Evolutionary conservation across 2,329 filamentous ascomycete genomes (phyloP).

Genomic region (Beauveria caledonica): DNA sequence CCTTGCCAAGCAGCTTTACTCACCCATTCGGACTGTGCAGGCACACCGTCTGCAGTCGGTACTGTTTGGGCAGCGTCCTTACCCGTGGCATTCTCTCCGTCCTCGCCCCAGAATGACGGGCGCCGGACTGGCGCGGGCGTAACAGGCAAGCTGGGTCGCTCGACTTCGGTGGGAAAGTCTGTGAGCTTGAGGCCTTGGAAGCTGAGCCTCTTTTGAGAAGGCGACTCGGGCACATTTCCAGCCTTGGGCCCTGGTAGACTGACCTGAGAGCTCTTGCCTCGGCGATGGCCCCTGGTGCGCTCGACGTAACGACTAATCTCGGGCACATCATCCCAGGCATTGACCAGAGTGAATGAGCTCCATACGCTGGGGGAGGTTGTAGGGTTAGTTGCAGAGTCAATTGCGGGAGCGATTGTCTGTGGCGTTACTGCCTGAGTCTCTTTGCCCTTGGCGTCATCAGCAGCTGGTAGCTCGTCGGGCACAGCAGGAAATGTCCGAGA

Average conservation of each 20-base stretch:
- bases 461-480: constrained; percentile 13
- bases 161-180: constrained; percentile 75
- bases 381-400: background rate
- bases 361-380: constrained; percentile 51
- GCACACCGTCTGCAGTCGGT: constrained; percentile 73
- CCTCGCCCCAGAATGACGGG: constrained; percentile 56
- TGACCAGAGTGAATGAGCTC: constrained; percentile 65
- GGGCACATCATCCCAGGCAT: constrained; percentile 89
- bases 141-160: constrained; percentile 81
- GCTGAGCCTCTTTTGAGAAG: constrained; percentile 2
- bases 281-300: constrained; percentile 55
- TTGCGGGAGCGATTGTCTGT: constrained; percentile 11
- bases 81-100: constrained; percentile 31
- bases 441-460: constrained; percentile 15
- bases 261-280: constrained; percentile 29
- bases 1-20: constrained; percentile 36
- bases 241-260: background rate
- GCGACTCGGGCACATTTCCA: background rate
- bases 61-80: constrained; percentile 52
- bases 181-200: constrained; percentile 53
- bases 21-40: constrained; percentile 89
- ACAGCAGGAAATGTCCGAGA: constrained; percentile 50
- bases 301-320: constrained; percentile 86
- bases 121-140: constrained; percentile 75
- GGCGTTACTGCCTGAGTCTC: constrained; percentile 11